Conservation (phyloP, 106 monocot genomes). For the Dendrobium catenatum region DNA sequence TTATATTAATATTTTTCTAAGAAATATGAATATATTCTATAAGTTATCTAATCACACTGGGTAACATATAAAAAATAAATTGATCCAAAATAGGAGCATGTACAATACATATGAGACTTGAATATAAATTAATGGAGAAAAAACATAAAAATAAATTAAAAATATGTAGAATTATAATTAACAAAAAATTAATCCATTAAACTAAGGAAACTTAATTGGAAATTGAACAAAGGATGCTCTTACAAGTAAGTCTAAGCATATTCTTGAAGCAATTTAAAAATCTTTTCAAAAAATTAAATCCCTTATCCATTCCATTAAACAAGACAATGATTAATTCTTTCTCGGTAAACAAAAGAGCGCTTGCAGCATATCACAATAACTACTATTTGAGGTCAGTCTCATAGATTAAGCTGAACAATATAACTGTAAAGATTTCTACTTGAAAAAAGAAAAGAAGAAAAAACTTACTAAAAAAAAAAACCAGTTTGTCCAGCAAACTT, state of each 20-base stretch:
- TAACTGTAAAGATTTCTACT: background rate
- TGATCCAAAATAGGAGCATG: no score
- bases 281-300: background rate
- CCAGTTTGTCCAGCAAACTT: constrained; percentile 38
- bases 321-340: constrained; percentile 86
- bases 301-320: constrained; percentile 97
- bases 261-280: background rate
- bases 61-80: no score
- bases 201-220: background rate
- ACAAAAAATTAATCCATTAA: background rate
- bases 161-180: background rate
- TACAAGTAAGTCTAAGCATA: background rate
- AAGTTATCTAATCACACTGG: no score
- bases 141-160: background rate
- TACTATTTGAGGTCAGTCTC: constrained; percentile 88
- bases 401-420: constrained; percentile 75
- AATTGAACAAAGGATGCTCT: background rate
- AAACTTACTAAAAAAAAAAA: background rate
- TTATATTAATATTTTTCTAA: no score
- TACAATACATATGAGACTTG: no score
- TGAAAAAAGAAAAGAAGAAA: background rate
- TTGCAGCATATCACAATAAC: constrained; percentile 93
- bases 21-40: no score
- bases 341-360: constrained; percentile 90
- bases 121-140: background rate